These are phyloP conservation scores for Corinectria fuckeliana DNA, from an alignment of 2,329 filamentous ascomycete genomes.

Conservation along the genomic window DNA sequence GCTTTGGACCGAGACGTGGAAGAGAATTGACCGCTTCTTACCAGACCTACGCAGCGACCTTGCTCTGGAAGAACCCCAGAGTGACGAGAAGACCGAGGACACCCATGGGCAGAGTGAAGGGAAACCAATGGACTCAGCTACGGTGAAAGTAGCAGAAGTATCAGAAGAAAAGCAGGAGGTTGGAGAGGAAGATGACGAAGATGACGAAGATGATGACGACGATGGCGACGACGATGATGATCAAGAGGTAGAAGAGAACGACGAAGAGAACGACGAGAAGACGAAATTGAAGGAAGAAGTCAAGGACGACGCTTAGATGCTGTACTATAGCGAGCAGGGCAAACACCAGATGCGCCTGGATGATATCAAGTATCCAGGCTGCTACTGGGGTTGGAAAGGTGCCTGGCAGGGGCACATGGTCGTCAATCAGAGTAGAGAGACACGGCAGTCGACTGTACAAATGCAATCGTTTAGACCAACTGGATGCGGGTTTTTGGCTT, in stretches of 20 bases:
- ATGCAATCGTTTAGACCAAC: neutral
- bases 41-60: conserved; percentile 66
- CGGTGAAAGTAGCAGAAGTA: neutral
- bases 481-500: neutral
- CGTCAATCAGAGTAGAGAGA: neutral
- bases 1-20: conserved; percentile 69
- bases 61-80: conserved; percentile 53
- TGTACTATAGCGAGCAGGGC: neutral
- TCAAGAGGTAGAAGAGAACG: conserved; percentile 9
- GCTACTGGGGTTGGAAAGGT: neutral
- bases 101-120: neutral
- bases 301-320: neutral
- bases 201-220: neutral
- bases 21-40: conserved; percentile 69
- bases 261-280: conserved; percentile 7
- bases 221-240: neutral
- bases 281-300: neutral
- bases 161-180: neutral
- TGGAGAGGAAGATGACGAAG: conserved; percentile 1
- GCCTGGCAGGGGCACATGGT: neutral
- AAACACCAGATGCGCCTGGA: neutral
- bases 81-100: conserved; percentile 10
- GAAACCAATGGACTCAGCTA: neutral
- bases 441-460: conserved; percentile 4
- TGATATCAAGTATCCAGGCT: neutral